These are phyloP conservation scores for Cyclocybe aegerita DNA, from an alignment of 768 basidiomycete species.

Conservation along the genomic window DNA sequence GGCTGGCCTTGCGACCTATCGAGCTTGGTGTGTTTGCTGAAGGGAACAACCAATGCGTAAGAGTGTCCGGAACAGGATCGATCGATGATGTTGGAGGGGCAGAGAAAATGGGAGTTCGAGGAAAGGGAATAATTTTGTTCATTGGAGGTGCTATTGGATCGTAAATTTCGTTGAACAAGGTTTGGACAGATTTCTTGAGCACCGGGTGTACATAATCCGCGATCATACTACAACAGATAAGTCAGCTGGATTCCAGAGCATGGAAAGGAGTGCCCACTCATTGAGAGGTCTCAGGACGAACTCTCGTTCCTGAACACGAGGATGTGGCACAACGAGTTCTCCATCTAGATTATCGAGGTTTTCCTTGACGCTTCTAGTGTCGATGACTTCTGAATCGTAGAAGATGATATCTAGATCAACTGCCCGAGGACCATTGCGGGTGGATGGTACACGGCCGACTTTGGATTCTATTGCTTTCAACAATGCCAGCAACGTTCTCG, in stretches of 20 bases:
- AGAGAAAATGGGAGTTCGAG: conserved; percentile 43
- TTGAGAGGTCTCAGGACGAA: conserved; percentile 87
- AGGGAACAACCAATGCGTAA: conserved; percentile 50
- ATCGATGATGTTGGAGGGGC: conserved; percentile 19
- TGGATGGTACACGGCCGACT: conserved; percentile 78
- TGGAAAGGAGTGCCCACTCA: conserved; percentile 59
- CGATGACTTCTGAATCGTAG: conserved; percentile 62
- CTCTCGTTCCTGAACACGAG: conserved; percentile 77
- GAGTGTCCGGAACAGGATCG: conserved; percentile 42
- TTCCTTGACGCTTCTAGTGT: conserved; percentile 47
- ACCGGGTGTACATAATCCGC: conserved; percentile 72
- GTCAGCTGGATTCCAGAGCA: background rate
- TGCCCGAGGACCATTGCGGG: conserved; percentile 84
- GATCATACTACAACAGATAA: conserved; percentile 59
- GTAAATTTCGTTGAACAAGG: conserved; percentile 43
- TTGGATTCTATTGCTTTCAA: conserved; percentile 71
- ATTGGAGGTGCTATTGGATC: conserved; percentile 43
- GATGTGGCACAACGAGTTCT: conserved; percentile 85
- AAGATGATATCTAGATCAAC: conserved; percentile 88
- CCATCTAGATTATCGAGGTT: conserved; percentile 54
- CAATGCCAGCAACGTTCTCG: conserved; percentile 54
- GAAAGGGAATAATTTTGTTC: conserved; percentile 76
- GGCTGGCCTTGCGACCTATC: background rate
- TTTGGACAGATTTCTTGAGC: conserved; percentile 42
- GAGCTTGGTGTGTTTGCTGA: background rate